Base-by-base conservation (phyloP, 495 filamentous ascomycete genomes). In the Podospora bellae-mahoneyi region DNA sequence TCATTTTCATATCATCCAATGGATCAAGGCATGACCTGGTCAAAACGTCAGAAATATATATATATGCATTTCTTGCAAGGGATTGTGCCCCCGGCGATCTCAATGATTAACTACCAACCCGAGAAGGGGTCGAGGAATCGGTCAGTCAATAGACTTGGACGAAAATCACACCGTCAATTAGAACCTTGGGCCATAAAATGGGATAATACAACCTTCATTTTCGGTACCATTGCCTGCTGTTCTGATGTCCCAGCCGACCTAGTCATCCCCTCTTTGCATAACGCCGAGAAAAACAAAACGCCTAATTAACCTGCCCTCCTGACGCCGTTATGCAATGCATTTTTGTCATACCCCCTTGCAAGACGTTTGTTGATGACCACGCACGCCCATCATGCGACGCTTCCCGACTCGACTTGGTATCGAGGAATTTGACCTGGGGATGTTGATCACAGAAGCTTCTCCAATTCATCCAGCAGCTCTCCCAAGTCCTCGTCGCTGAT, bases 391-490 rank as follows among this genome's bases (percentile, higher is more conserved):
- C 39, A 13, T 48, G 7, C 7, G 30, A 32, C 30, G 6, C 6
- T 48, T 48, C 13, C 39, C 39, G 6, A 16, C 2, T 13, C 39
- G 9, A 10, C 39, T 16, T 13, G 9, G 39, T 16, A 13, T 7
- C 30, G 30, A 32, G 7, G 30, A 32, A 32, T 32, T 32, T 32
- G 30, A 32, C 30, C 3, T 7, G 39, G 13, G 39, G 5, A 48
- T 48, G 39, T 48, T 48, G 39, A 48, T 48, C 39, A 77, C 70
- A 77, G 73, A 20, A 93, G 78, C 82, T 94, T 94, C 64, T 86
- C 88, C 81, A 99, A 90, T 83, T 99, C 92, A 74, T 97, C 89
- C 65, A 98, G 80, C 68, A 97, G 77, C 67, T 94, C 90, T 75
- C 96, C 89, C 71, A 99, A 75, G 71, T 96, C 92, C 13, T 88